A percentile compares a stretch with the other conserved stretches of the same genome.
Conservation (phyloP, 2,329 filamentous ascomycete genomes). For the Trichoderma asperellum region DNA sequence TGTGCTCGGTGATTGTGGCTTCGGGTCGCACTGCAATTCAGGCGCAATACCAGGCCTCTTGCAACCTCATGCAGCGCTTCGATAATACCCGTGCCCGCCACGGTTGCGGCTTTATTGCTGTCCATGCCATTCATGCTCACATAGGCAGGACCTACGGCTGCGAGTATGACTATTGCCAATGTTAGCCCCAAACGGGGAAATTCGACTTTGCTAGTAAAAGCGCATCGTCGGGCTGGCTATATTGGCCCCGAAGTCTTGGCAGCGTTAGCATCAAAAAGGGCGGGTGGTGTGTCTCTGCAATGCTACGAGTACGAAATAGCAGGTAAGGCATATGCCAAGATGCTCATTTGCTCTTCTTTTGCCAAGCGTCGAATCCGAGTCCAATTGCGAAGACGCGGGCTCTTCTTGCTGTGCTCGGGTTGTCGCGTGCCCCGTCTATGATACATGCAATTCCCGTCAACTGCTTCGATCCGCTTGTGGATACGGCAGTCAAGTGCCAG, state of each 20-base stretch:
- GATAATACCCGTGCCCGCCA: not conserved
- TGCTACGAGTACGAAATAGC: not conserved
- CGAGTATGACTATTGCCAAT: not conserved
- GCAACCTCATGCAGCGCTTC: not conserved
- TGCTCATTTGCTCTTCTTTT: not conserved
- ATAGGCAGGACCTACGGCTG: not conserved
- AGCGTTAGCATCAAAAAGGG: not conserved
- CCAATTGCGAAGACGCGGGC: not conserved
- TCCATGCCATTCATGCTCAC: not conserved
- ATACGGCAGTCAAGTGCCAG: conserved; percentile 3
- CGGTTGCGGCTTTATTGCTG: not conserved
- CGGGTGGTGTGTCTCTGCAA: not conserved
- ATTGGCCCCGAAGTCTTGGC: conserved; percentile 9
- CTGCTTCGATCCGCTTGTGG: not conserved
- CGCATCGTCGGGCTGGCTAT: not conserved
- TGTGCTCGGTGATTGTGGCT: not conserved
- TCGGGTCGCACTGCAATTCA: not conserved
- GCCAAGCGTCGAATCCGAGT: not conserved
- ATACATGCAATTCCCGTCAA: not conserved
- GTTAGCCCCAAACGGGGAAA: not conserved
- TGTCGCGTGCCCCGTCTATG: not conserved
- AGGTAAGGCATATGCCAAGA: not conserved
- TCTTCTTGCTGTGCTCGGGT: not conserved
- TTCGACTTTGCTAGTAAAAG: not conserved
- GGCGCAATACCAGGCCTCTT: not conserved